Base-by-base conservation (phyloP, 202 grass and related monocot genomes). In the Sporobolus alterniflorus region DNA sequence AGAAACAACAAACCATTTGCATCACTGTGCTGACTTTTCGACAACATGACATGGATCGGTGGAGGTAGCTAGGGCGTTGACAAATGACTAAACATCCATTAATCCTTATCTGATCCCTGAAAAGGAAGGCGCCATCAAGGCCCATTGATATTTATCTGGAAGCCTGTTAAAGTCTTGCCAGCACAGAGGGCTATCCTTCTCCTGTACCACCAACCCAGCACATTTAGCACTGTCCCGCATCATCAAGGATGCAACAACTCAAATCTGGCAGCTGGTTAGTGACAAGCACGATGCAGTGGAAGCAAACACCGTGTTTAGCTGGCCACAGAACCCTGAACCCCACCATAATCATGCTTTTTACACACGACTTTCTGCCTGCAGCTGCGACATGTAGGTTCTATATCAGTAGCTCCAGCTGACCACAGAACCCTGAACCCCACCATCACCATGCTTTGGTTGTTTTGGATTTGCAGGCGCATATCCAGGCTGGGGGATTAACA, bases 21-120 rank as follows among this genome's bases (percentile, higher is more conserved):
- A 0, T 3, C 51, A 7, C 33, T 20, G 16, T 78, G 83, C 33
- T 70, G 34, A 78, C 73, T 63, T 78, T n/a, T 78, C 7, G 60
- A 77, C 50, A 86, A 18, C 83, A 46, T 34, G 78, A 46, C 21
- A 72, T 21, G 24, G 66, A 67, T 54, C 67, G 7, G 78, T 26
- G 68, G 67, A 48, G 81, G 79, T 78, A 83, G 62, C 72, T 47
- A 16, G 9, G 56, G 29, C 49, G 83, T 78, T 90, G 79, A 83
- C 83, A 47, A 71, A 59, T 33, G 36, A 40, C 64, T 43, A 55
- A 74, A 61, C 25, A 44, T 71, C 67, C 33, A 79, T 47, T 82
- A 50, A 78, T 73, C 83, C 57, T 83, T 90, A 77, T 86, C 69
- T 36, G n/a, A 61, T 78, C 11, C 51, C 40, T 82, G 73, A 73